Percentiles rank a stretch among this genome's conserved stretches.
Evolutionary conservation across 2,329 filamentous ascomycete genomes (phyloP).

Genomic region (Delphinella strobiligena): DNA sequence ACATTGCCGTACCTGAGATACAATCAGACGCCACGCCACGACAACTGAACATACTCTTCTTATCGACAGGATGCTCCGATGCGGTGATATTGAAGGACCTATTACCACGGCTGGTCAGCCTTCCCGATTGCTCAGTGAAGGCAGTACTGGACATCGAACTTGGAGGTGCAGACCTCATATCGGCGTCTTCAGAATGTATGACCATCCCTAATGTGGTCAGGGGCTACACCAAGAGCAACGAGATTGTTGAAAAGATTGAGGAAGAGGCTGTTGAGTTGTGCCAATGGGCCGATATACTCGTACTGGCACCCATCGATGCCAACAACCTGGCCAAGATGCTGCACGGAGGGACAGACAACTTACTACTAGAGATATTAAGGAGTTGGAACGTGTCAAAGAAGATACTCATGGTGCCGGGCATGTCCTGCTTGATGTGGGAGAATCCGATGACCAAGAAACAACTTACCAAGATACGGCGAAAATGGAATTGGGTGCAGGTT

Average conservation of each 20-base stretch:
- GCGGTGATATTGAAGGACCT: slow-evolving; percentile 18
- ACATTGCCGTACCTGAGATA: slow-evolving; percentile 7
- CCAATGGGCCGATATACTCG: slow-evolving; percentile 77
- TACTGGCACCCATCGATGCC: slow-evolving; percentile 74
- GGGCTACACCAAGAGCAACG: slow-evolving; percentile 10
- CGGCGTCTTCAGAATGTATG: slow-evolving; percentile 19
- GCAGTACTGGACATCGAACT: slow-evolving; percentile 23
- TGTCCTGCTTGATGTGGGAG: slow-evolving; percentile 83
- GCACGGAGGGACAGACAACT: slow-evolving; percentile 66
- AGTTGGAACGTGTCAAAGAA: slow-evolving; percentile 82
- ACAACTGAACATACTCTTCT: slow-evolving; percentile 22
- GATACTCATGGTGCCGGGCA: slow-evolving; percentile 73
- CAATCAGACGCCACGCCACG: slow-evolving; percentile 5
- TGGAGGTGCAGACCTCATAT: slow-evolving; percentile 20
- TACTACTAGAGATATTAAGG: slow-evolving; percentile 68
- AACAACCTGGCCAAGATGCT: slow-evolving; percentile 82
- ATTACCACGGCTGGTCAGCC: slow-evolving; percentile 19
- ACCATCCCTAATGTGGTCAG: slow-evolving; percentile 19
- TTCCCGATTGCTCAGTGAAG: slow-evolving; percentile 22
- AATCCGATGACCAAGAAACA: slow-evolving; percentile 83
- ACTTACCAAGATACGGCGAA: slow-evolving; percentile 66
- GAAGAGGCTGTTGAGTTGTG: slow-evolving; percentile 52
- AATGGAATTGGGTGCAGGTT: slow-evolving; percentile 79
- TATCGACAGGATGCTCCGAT: slow-evolving; percentile 22
- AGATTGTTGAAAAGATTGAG: slow-evolving; percentile 20